Evolutionary conservation across 2,329 filamentous ascomycete species (phyloP), one percentile per base, ranked within the genome.

Genomic region (Blastomyces percursus): DNA sequence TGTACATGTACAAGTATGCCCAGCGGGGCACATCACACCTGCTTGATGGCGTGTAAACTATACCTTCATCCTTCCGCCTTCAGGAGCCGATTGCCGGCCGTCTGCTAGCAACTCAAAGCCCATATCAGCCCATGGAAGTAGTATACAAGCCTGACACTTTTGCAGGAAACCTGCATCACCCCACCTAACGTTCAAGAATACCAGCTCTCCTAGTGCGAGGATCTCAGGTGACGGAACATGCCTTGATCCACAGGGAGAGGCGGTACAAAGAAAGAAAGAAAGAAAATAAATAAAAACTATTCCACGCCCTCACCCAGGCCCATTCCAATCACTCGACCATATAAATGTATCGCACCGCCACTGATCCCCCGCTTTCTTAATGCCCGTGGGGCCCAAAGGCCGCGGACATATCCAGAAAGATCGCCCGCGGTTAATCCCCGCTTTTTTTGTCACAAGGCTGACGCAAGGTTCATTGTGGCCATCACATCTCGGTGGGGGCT

Each of bases 331-430:
- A 68, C 80, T 86, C 54, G 78, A 80, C 84, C 84, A 87, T 54
- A 86, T 91, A 69, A 96, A 96, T 0, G 91, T 96, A 2, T 82
- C 80, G 74, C 93, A 97, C 52, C 90, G 84, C 90, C 92, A 96
- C 71, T 94, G 82, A 0, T 91, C 91, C 1, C 86, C 88, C 64
- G 80, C 88, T 74, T 96, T 92, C 72, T 94, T 94, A 68, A 88
- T 84, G 0, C 91, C 94, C 30, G 87, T 89, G 1, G 91, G 91
- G 0, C 91, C 93, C 1, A 97, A 77, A 3, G 94, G 94, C 80
- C 93, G 76, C 72, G 82, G 73, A 70, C 86, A 88, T 70, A 87
- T 86, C 83, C 83, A 88, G 71, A 88, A 88, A 9, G 81, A 80
- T 32, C 85, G 76, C 0, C 86, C 85, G 66, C 81, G 87, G 70